Evolutionary conservation across 2,329 filamentous ascomycete genomes (phyloP), one percentile per base, ranked within the genome.

Genomic region (Thielaviopsis populi): DNA sequence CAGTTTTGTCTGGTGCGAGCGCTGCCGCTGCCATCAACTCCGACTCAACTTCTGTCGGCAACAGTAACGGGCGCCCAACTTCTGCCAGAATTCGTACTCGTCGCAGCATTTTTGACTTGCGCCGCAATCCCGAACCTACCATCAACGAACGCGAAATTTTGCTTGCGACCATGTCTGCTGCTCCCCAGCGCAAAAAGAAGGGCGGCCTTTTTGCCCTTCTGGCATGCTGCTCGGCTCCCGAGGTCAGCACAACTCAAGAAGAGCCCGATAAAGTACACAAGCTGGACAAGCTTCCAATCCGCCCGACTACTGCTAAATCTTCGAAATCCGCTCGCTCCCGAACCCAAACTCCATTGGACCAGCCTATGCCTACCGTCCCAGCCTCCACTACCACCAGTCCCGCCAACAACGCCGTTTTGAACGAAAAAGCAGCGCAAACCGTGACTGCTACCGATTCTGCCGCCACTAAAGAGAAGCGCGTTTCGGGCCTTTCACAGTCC

Each of bases 171-270:
- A 66, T 66, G 65, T 61, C 65, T 59, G 74, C 77, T 65, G 79
- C 78, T 70, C 46, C 63, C 2, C 77, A 76, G 72, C 83, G 82
- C 73, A 81, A 80, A 71, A 79, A 77, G 70, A 77, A 75, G 62
- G 77, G 78, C 65, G 79, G 80, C n/a, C 72, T 84, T 56, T 72
- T 84, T 42, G 76, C 81, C 27, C 79, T 89, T 63, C 77, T 89
- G 65, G 83, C 80, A 66, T 89, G 86, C 75, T 89, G 86, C 72
- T 79, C 78, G 63, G 79, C 83, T 48, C 83, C 84, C 60, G 84
- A 86, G 67, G 78, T 81, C 67, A 78, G 79, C 17, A 80, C 82
- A 67, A 71, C 74, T 5, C 79, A 82, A 58, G 79, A 79, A 62
- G 79, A 80, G 65, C 76, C 68, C 62, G 72, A 82, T 65, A 78